These are phyloP conservation scores for Microsporum ferrugineum DNA, from an alignment of 2,329 filamentous ascomycete genomes.

Conservation along the genomic window DNA sequence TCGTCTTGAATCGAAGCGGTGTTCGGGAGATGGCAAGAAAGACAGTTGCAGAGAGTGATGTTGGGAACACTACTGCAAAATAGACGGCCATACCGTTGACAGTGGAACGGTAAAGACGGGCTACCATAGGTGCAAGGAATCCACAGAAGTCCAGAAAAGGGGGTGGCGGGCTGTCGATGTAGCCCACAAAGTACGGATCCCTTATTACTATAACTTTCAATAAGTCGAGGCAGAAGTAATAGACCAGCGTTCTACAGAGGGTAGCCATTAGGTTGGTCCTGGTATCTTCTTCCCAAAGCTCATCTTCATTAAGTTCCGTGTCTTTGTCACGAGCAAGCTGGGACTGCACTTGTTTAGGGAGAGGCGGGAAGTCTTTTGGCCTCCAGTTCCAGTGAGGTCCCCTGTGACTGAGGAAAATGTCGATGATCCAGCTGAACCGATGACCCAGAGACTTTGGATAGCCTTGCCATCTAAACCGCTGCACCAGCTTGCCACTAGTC, in stretches of 20 bases:
- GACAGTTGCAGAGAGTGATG: constrained; percentile 50
- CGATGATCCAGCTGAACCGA: constrained; percentile 47
- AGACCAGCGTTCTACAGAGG: constrained; percentile 39
- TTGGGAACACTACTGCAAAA: constrained; percentile 49
- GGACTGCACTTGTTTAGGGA: constrained; percentile 21
- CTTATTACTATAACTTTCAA: constrained; percentile 57
- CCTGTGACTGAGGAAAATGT: constrained; percentile 47
- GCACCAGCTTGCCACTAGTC: background rate
- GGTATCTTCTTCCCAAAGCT: background rate
- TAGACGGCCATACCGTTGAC: constrained; percentile 48
- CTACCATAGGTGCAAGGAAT: constrained; percentile 33
- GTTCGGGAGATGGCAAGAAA: constrained; percentile 42
- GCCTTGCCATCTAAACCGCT: constrained; percentile 41
- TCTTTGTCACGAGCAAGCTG: constrained; percentile 16
- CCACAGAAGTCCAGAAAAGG: constrained; percentile 34
- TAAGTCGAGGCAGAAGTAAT: constrained; percentile 59
- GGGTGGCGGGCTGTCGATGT: constrained; percentile 39
- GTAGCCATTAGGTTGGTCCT: constrained; percentile 34
- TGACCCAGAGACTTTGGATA: constrained; percentile 42
- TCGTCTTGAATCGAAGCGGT: constrained; percentile 44
- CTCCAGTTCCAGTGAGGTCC: constrained; percentile 52
- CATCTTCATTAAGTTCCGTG: constrained; percentile 3
- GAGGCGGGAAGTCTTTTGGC: constrained; percentile 34
- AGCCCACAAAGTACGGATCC: constrained; percentile 65
- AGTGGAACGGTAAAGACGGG: constrained; percentile 46